Conservation (phyloP, 495 filamentous ascomycete species). For the Aspergillus indologenus region DNA sequence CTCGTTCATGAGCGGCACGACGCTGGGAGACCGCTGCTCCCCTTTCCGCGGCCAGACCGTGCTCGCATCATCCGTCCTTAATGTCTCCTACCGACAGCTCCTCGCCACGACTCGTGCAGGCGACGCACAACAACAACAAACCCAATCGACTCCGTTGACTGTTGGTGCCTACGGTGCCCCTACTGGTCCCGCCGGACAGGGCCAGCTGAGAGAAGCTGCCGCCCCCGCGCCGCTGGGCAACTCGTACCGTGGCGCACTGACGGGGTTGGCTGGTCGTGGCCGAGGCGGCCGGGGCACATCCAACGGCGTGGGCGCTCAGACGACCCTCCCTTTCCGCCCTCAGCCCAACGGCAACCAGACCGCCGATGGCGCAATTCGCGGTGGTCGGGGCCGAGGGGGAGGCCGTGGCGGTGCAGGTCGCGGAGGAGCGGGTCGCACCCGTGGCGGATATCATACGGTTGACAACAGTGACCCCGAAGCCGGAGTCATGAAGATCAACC, state of each 20-base stretch:
- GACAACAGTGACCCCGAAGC: constrained; percentile 48
- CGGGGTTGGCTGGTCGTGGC: constrained; percentile 40
- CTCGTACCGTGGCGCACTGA: constrained; percentile 67
- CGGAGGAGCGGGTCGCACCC: constrained; percentile 29
- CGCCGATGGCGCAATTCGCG: constrained; percentile 22
- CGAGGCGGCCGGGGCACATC: constrained; percentile 35
- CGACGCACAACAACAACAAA: constrained; percentile 53
- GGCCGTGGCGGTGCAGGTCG: constrained; percentile 33
- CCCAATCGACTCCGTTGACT: constrained; percentile 52
- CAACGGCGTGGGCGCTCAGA: constrained; percentile 37
- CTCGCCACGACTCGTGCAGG: constrained; percentile 70
- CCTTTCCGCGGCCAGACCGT: constrained; percentile 96
- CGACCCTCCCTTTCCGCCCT: constrained; percentile 36
- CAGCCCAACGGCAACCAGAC: constrained; percentile 30
- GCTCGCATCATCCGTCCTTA: constrained; percentile 75
- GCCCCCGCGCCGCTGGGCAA: constrained; percentile 67
- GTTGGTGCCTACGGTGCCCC: constrained; percentile 59
- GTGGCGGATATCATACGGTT: constrained; percentile 51
- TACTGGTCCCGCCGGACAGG: constrained; percentile 54
- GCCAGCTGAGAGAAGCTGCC: constrained; percentile 64
- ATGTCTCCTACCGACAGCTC: constrained; percentile 78
- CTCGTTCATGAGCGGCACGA: constrained; percentile 94
- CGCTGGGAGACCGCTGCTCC: constrained; percentile 83
- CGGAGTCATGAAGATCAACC: constrained; percentile 50
- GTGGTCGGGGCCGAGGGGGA: constrained; percentile 25